Conservation (phyloP, 1,284 basidiomycete genomes). For the Boletus smithii region DNA sequence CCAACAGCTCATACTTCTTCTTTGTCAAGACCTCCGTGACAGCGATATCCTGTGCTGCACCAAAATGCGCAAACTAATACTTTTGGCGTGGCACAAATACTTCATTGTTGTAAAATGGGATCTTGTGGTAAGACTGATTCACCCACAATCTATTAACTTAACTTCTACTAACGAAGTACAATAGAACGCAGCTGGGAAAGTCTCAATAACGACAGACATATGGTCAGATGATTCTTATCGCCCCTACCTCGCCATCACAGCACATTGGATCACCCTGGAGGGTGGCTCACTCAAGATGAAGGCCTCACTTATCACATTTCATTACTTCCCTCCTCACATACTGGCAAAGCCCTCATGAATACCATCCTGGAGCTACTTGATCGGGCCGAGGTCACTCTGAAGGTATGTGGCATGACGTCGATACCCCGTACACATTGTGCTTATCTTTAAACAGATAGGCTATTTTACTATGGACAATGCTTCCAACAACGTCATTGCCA, state of each 20-base stretch:
- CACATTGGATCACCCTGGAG: neutral
- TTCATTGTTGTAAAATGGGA: neutral
- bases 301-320: neutral
- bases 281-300: neutral
- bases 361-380: neutral
- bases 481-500: neutral
- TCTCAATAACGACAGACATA: conserved; percentile 3
- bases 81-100: neutral
- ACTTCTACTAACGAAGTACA: too few relatives aligned
- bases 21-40: neutral
- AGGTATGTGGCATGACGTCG: neutral
- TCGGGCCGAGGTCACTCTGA: neutral
- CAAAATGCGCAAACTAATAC: neutral
- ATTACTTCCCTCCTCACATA: neutral
- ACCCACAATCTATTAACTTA: too few relatives aligned
- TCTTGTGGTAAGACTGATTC: neutral
- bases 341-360: neutral
- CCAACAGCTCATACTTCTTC: neutral
- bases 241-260: neutral
- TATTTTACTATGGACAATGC: conserved; percentile 4
- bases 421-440: neutral
- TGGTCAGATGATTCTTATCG: neutral
- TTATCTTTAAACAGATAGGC: neutral
- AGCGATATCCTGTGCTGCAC: neutral
- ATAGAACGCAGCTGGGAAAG: neutral